Evolutionary conservation across 805 yeast genomes (phyloP), one percentile per base, ranked within the genome.

Genomic region (Cyberlindnera petersonii): DNA sequence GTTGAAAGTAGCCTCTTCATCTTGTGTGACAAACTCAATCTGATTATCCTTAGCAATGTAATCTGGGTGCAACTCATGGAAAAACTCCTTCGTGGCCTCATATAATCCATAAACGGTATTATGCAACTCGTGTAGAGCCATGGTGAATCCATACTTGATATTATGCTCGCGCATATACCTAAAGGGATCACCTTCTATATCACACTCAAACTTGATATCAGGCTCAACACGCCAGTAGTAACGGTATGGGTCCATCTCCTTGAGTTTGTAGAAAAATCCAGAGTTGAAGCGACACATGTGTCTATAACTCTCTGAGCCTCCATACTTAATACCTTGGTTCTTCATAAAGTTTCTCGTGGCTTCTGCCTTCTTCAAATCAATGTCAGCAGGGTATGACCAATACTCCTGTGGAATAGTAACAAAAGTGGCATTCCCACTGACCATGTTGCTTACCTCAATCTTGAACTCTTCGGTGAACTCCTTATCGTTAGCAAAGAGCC

Each of bases 211-310:
- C 33, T 69, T 63, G 35, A 79, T 75, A 35, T 78, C 81, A 10
- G 88, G 87, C 60, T 82, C 91, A 29, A 83, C 81, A 43, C 91
- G 67, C 91, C 89, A 82, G 56, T 77, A 82, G 56, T 77, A 85
- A 31, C 72, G 75, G 59, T 80, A 81, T n/a, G 71, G 66, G 36
- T 64, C 57, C 58, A 86, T 58, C 34, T 78, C 62, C 35, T 72
- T 72, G 54, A 82, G 82, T 37, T 73, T 64, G 60, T 71, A 80
- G 60, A 85, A 82, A 49, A 79, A 82, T 2, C 71, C 71, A 13
- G 69, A 62, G 42, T 65, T 65, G 42, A 57, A 66, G 31, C 71
- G 63, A 42, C 71, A 44, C 95, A 85, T 85, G 56, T 80, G 82
- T 46, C 91, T 67, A 56, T 85, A 85, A 14, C 77, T 65, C 38